Evolutionary conservation across 306 rosid species (phyloP).

Genomic region (Sphenostylis stenocarpa): DNA sequence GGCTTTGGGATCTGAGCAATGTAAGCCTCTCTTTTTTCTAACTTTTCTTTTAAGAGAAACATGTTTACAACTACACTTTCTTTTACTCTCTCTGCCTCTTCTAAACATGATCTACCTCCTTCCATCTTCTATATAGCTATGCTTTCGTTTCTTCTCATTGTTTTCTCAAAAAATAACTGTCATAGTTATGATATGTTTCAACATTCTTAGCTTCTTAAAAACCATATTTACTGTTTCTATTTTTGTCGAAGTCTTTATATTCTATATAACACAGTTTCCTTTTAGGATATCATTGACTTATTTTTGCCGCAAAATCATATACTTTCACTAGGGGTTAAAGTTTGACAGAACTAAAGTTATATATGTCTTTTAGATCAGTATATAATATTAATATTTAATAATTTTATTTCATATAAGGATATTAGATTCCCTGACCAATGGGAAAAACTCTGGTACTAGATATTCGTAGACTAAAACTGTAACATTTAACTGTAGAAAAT

Average conservation of each 20-base stretch:
- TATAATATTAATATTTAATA: background rate
- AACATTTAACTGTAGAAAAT: background rate
- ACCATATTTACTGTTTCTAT: background rate
- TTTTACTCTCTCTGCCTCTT: background rate
- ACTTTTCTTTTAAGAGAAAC: slow-evolving; percentile 1
- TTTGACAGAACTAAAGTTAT: too few species aligned
- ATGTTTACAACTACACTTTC: background rate
- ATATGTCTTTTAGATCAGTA: too few species aligned
- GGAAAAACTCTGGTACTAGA: background rate
- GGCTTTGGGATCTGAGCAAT: slow-evolving; percentile 1
- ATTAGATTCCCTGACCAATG: slow-evolving; percentile 8
- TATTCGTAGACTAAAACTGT: slow-evolving; percentile 3
- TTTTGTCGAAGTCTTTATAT: background rate
- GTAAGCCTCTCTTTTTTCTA: slow-evolving; percentile 26
- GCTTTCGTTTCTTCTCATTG: background rate
- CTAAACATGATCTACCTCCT: background rate
- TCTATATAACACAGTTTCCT: background rate
- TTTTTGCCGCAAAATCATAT: background rate
- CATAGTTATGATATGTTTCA: background rate
- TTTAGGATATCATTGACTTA: too few species aligned
- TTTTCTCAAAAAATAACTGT: background rate
- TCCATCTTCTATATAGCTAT: background rate
- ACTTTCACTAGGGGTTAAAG: background rate
- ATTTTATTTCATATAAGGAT: slow-evolving; percentile 12
- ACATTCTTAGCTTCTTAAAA: background rate